Percentiles rank a stretch among this genome's conserved stretches.
These are phyloP conservation scores for Rhazya stricta DNA, from an alignment of 257 asterid genomes.

Conservation along the genomic window DNA sequence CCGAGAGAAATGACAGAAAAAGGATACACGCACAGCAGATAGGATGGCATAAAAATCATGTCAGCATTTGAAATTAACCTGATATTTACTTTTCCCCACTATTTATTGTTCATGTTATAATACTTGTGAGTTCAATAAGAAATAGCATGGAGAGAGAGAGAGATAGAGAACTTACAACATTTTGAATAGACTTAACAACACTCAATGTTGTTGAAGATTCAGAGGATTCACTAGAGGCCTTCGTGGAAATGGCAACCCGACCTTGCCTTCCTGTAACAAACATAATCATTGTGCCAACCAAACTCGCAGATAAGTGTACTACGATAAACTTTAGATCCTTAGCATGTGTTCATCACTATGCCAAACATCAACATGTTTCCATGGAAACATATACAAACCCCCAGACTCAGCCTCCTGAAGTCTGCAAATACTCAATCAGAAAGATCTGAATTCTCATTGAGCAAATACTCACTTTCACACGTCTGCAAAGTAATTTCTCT, in stretches of 20 bases:
- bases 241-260: slow-evolving; percentile 38
- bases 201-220: slow-evolving; percentile 50
- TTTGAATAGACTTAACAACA: slow-evolving; percentile 51
- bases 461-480: neutral
- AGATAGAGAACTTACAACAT: slow-evolving; percentile 51
- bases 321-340: neutral
- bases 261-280: slow-evolving; percentile 38
- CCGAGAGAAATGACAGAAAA: neutral
- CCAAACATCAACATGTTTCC: no score
- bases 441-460: neutral
- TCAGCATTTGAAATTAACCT: neutral
- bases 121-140: neutral
- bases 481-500: neutral
- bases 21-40: neutral
- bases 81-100: neutral
- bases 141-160: slow-evolving; percentile 1
- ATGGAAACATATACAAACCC: neutral
- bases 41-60: neutral
- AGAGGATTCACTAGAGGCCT: slow-evolving; percentile 61
- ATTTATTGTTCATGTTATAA: neutral
- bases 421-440: neutral
- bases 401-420: no score
- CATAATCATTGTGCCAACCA: slow-evolving; percentile 4
- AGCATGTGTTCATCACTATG: neutral
- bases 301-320: neutral